Evolutionary conservation across 2,329 filamentous ascomycete species (phyloP), one percentile per base, ranked within the genome.

Genomic region (Calonectria multiphialidica): DNA sequence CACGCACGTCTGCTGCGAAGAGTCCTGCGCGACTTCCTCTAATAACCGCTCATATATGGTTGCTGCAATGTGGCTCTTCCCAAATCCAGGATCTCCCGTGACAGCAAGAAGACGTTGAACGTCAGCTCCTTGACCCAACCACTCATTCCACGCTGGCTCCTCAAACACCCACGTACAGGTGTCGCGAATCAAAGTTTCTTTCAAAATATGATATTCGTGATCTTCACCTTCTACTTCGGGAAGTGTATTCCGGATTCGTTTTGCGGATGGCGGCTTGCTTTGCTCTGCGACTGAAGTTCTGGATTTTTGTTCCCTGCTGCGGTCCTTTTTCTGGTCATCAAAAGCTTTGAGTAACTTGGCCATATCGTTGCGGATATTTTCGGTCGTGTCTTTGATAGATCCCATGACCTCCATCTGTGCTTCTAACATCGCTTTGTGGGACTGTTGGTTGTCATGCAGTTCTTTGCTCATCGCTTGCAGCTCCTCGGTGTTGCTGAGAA

Each of bases 51-150:
- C 77, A n/a, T 78, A 72, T 0, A 81, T 30, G 0, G 70, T 67
- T 0, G 78, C 78, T 0, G 79, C 81, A 0, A 84, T 63, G n/a
- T 81, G 79, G 18, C 81, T 82, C 47, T 85, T 85, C 0, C 83
- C 83, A 0, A 77, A 75, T 1, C 83, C 83, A 2, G 81, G 77
- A 0, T 74, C 65, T 2, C 80, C 81, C 0, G 73, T 71, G 7
- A 84, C 70, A 18, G 78, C 80, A 2, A 84, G 75, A 0, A 83
- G 13, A 0, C 75, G 74, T 7, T 68, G 55, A 10, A 37, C 9
- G 1, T 64, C 68, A 5, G 59, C 40, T 0, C 73, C 74, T 13
- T 74, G 70, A 1, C 72, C 72, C 0, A 74, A 40, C 78, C 82
- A 84, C 3, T 75, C 35, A 8, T 81, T 71, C 77, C 82, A 83